Percentiles rank a stretch among this genome's conserved stretches.
Conservation (phyloP, 2,329 filamentous ascomycete species). For the Fusarium sp. region DNA sequence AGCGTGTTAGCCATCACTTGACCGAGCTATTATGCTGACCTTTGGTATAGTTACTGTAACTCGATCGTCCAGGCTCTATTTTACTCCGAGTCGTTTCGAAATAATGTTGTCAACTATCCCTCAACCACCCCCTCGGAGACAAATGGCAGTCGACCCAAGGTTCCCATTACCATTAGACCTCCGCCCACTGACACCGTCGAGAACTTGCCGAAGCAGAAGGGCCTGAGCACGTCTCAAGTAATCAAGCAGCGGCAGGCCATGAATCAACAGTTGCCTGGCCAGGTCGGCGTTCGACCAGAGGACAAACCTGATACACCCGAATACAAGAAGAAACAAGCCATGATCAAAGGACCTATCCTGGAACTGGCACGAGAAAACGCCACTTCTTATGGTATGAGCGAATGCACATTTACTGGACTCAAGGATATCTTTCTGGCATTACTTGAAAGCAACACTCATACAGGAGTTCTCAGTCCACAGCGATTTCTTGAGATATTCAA, state of each 20-base stretch:
- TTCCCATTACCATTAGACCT: conserved; percentile 71
- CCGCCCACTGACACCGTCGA: conserved; percentile 60
- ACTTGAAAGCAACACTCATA: conserved; percentile 82
- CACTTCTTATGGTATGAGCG: conserved; percentile 87
- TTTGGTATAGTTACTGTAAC: conserved; percentile 84
- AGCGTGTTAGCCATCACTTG: conserved; percentile 5
- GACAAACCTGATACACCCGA: conserved; percentile 95
- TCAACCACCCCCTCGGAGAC: conserved; percentile 76
- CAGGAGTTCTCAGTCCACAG: conserved; percentile 90
- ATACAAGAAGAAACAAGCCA: conserved; percentile 96
- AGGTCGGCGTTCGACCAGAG: conserved; percentile 75
- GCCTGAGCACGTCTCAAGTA: conserved; percentile 65
- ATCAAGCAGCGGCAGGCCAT: conserved; percentile 67
- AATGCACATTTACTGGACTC: conserved; percentile 92
- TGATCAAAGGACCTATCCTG: conserved; percentile 86
- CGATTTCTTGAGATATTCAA: conserved; percentile 94
- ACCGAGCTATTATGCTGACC: conserved; percentile 33
- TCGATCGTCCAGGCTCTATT: conserved; percentile 98
- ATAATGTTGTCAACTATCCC: conserved; percentile 93
- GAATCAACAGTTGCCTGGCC: conserved; percentile 65
- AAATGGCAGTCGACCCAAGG: conserved; percentile 65
- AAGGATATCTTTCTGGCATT: conserved; percentile 97
- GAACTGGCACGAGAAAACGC: conserved; percentile 86
- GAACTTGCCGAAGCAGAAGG: conserved; percentile 58
- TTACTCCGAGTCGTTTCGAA: conserved; percentile 92